Evolutionary conservation across 1,284 basidiomycete genomes (phyloP), one percentile per base, ranked within the genome.

Genomic region (Grifola frondosa): DNA sequence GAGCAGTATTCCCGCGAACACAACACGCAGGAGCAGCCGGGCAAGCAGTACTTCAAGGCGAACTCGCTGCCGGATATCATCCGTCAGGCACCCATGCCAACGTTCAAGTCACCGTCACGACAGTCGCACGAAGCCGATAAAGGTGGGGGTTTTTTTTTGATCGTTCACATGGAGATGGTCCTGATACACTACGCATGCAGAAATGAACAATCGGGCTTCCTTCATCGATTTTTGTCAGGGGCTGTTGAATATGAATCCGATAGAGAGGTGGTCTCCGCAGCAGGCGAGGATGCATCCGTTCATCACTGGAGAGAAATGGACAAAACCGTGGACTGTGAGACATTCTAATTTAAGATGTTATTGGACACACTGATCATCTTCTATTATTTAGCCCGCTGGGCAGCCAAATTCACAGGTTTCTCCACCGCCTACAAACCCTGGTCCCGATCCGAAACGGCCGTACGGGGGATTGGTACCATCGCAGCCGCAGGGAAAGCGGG

Each of bases 191-290:
- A 13, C 29, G 16, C 46, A 11, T 41, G 34, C 60, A 95, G 95
- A 98, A 69, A 83, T 96, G 76, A 88, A 92, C 56, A 94, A 94
- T 58, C 81, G 96, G 36, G 80, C 89, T 45, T 88, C 94, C 13
- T 98, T 99, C 67, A 92, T 97, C 67, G 95, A 99, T 70, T 99
- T 99, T 70, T 96, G 96, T 49, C 84, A 92, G 61, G 96, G 96
- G 15, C 72, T 99, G 29, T 74, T 99, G 46, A 89, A 97, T 64
- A 74, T 98, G 70, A 93, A 99, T 61, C 96, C 97, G 13, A 84
- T 95, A 46, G 88, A 92, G 57, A 78, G 96, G 47, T 99, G 96
- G 97, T 90, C 95, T 8, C 96, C 97, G 21, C 93, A 97, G 62
- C 95, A 99, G 68, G 96, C 96, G 28, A 80, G 89, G 46, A 73